phyloP scores from a whole-genome alignment of 1,284 basidiomycete species.

The Rhodotorula sp. region DNA sequence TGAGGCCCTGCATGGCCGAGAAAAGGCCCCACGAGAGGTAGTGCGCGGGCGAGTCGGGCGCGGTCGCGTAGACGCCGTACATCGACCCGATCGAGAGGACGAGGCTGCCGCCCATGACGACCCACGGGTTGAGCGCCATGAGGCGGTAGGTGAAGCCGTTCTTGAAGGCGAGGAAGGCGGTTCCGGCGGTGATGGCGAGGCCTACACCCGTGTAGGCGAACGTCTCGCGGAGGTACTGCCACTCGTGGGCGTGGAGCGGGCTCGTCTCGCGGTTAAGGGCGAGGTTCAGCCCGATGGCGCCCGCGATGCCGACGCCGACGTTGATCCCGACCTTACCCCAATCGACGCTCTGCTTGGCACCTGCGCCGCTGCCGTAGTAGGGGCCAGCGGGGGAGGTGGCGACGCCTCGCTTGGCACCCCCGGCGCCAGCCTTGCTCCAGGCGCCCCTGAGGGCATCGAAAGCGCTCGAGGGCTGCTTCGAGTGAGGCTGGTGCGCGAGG shows the following conservation, averaged over 20 bases:
- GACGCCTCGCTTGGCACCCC: slow-evolving; percentile 6
- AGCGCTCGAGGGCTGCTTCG: neutral
- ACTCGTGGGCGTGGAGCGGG: slow-evolving; percentile 10
- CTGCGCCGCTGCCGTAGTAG: neutral
- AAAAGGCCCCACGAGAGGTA: slow-evolving; percentile 64
- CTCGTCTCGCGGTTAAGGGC: slow-evolving; percentile 73
- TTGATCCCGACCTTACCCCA: slow-evolving; percentile 28
- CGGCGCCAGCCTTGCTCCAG: neutral
- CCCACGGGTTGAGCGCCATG: slow-evolving; percentile 82
- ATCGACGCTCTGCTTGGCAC: slow-evolving; percentile 3
- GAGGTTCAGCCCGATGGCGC: slow-evolving; percentile 60
- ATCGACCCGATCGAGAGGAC: slow-evolving; percentile 56
- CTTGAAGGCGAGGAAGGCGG: slow-evolving; percentile 74
- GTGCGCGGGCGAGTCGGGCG: slow-evolving; percentile 68
- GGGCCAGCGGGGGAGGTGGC: neutral
- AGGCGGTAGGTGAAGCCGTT: slow-evolving; percentile 73
- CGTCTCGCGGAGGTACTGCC: slow-evolving; percentile 64
- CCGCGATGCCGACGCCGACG: slow-evolving; percentile 37
- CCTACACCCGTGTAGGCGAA: slow-evolving; percentile 86
- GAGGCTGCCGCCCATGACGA: slow-evolving; percentile 79
- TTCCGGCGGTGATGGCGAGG: slow-evolving; percentile 67
- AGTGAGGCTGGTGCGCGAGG: neutral
- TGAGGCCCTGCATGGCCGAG: slow-evolving; percentile 81
- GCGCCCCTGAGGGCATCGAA: neutral
- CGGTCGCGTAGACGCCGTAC: slow-evolving; percentile 71